These are phyloP conservation scores for Cornus florida DNA, from an alignment of 148 eudicot genomes.

Conservation along the genomic window DNA sequence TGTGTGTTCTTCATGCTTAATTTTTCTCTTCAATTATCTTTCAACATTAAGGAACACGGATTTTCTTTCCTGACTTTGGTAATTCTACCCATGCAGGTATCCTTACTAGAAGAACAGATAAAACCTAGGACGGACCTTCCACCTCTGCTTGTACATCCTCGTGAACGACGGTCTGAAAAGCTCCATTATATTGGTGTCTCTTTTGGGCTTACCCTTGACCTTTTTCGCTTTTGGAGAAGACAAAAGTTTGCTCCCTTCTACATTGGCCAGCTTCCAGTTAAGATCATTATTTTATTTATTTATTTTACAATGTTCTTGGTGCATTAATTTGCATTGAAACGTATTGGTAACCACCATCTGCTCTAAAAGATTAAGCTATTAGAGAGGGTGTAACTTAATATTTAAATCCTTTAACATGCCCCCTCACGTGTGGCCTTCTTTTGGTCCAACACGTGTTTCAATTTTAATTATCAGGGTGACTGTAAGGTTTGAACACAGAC, in stretches of 20 bases:
- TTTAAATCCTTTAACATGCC: too few species aligned
- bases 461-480: too few species aligned
- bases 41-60: background rate
- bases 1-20: too few species aligned
- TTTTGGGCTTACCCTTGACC: constrained; percentile 92
- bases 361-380: too few species aligned
- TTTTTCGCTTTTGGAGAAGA: constrained; percentile 89
- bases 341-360: too few species aligned
- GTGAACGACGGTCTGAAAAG: constrained; percentile 85
- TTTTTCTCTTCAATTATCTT: too few species aligned
- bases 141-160: constrained; percentile 78
- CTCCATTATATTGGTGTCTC: constrained; percentile 93
- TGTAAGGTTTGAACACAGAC: too few species aligned
- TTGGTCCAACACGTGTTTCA: too few species aligned
- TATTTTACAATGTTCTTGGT: background rate
- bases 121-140: constrained; percentile 87
- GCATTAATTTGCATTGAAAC: background rate
- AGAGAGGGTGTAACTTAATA: too few species aligned
- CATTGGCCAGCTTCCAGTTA: constrained; percentile 74
- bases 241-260: constrained; percentile 95
- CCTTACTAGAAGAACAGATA: constrained; percentile 81
- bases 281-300: constrained; percentile 21
- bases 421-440: too few species aligned
- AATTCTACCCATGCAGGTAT: constrained; percentile 45
- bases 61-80: background rate